These are phyloP conservation scores for Acanthamoeba royreba DNA, from an alignment of 208 protist species.

Conservation along the genomic window DNA sequence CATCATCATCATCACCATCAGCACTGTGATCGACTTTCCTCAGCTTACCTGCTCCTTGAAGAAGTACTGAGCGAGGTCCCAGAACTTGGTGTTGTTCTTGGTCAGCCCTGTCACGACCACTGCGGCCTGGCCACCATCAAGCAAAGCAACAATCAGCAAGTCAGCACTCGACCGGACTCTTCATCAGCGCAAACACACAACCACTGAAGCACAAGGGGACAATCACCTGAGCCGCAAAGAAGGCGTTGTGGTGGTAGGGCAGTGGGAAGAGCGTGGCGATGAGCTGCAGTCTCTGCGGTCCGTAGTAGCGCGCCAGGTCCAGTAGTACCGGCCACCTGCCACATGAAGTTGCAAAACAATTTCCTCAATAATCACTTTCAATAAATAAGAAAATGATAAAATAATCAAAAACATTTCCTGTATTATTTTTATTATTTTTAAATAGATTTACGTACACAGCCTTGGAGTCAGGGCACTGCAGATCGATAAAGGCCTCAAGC, in stretches of 20 bases:
- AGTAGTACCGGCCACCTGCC: not conserved
- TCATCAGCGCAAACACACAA: not conserved
- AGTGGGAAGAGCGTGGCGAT: conserved; percentile 55
- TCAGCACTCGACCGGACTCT: not conserved
- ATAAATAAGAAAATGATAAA: not conserved
- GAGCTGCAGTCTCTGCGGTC: not conserved
- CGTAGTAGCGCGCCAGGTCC: conserved; percentile 33
- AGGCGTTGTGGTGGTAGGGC: conserved; percentile 66
- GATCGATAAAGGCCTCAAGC: conserved; percentile 58
- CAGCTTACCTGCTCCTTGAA: not conserved
- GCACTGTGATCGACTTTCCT: not conserved
- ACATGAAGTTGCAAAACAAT: not conserved
- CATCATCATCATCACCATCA: not conserved
- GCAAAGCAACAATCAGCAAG: too few relatives aligned
- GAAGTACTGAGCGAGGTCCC: conserved; percentile 4
- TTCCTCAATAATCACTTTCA: too few relatives aligned
- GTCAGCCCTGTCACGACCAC: conserved; percentile 19
- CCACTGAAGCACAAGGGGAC: not conserved
- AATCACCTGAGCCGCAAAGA: conserved; percentile 48
- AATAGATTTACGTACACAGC: not conserved
- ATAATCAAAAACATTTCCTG: not conserved
- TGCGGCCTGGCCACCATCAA: not conserved
- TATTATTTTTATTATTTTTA: conserved; percentile 2
- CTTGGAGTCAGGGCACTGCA: conserved; percentile 58
- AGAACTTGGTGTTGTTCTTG: conserved; percentile 12